A percentile compares a stretch with the other conserved stretches of the same genome.
Conservation (phyloP, 805 yeast genomes). For the Candida palmyrensis region DNA sequence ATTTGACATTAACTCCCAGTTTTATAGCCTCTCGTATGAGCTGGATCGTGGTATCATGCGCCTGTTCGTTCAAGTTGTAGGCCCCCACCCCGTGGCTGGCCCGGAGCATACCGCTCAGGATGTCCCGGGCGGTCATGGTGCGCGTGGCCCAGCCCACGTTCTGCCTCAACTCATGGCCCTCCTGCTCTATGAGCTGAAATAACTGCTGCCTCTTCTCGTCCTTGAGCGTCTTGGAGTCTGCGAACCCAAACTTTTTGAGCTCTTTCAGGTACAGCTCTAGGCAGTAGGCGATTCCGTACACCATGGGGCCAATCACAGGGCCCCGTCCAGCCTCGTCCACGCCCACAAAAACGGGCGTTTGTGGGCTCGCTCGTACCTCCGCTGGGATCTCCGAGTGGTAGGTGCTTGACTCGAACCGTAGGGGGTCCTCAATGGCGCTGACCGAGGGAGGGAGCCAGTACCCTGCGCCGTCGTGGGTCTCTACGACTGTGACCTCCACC, state of each 20-base stretch:
- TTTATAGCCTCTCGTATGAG: conserved; percentile 63
- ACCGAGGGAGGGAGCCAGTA: conserved; percentile 38
- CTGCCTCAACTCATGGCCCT: conserved; percentile 36
- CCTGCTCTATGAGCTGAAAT: conserved; percentile 52
- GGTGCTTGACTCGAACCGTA: conserved; percentile 38
- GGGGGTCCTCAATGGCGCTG: conserved; percentile 18
- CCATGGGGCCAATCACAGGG: conserved; percentile 98
- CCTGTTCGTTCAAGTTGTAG: conserved; percentile 87
- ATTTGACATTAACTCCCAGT: conserved; percentile 57
- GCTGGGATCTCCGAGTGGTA: conserved; percentile 48
- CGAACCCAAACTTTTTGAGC: conserved; percentile 67
- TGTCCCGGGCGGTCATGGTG: conserved; percentile 80
- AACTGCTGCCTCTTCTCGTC: conserved; percentile 63
- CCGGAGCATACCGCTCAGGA: conserved; percentile 80
- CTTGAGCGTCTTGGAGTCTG: conserved; percentile 85
- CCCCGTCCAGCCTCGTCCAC: conserved; percentile 99
- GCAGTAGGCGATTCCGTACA: conserved; percentile 84
- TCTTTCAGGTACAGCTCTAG: conserved; percentile 44
- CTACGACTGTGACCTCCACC: conserved; percentile 1
- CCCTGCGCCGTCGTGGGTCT: neutral
- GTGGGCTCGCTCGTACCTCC: conserved; percentile 22
- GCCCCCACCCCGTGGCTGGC: conserved; percentile 44
- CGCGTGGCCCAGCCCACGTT: conserved; percentile 88
- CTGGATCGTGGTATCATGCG: conserved; percentile 88
- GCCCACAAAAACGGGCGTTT: conserved; percentile 58